Evolutionary conservation across 2,329 filamentous ascomycete genomes (phyloP).

Genomic region (Fusarium gaditjirri): DNA sequence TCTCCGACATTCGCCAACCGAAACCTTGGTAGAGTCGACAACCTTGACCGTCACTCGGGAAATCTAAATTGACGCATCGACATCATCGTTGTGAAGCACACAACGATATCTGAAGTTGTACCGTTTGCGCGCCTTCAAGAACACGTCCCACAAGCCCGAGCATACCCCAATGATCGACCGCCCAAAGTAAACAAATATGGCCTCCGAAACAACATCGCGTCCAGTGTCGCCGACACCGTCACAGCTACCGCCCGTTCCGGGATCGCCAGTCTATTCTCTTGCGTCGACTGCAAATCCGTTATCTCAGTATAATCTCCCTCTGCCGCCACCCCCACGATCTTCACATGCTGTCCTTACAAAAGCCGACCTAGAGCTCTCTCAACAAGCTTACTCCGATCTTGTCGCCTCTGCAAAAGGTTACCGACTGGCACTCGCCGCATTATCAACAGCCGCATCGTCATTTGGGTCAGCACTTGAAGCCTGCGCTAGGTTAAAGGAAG

Average conservation of each 20-base stretch:
- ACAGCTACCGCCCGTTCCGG: conserved; percentile 69
- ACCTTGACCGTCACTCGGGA: conserved; percentile 2
- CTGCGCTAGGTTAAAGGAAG: conserved; percentile 75
- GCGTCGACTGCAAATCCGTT: conserved; percentile 71
- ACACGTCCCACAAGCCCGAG: conserved; percentile 17
- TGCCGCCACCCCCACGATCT: conserved; percentile 69
- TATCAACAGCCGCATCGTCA: conserved; percentile 69
- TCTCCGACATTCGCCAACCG: conserved; percentile 41
- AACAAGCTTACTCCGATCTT: conserved; percentile 71
- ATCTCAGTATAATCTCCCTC: conserved; percentile 67
- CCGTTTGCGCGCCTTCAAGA: neutral
- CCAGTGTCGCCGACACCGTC: conserved; percentile 63
- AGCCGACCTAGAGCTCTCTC: conserved; percentile 70
- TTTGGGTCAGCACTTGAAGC: conserved; percentile 74
- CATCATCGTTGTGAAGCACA: neutral
- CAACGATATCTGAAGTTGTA: conserved; percentile 13
- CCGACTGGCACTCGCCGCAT: conserved; percentile 68
- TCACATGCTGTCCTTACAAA: conserved; percentile 70
- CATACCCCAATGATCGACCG: conserved; percentile 24
- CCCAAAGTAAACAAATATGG: conserved; percentile 46
- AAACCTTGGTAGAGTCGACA: conserved; percentile 24
- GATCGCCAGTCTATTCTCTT: conserved; percentile 71
- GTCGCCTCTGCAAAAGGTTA: conserved; percentile 71
- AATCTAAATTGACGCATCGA: conserved; percentile 10
- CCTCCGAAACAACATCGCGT: conserved; percentile 47